phyloP scores from a whole-genome alignment of 139 green algal genomes.

The Chlamydomonas asymmetrica region DNA sequence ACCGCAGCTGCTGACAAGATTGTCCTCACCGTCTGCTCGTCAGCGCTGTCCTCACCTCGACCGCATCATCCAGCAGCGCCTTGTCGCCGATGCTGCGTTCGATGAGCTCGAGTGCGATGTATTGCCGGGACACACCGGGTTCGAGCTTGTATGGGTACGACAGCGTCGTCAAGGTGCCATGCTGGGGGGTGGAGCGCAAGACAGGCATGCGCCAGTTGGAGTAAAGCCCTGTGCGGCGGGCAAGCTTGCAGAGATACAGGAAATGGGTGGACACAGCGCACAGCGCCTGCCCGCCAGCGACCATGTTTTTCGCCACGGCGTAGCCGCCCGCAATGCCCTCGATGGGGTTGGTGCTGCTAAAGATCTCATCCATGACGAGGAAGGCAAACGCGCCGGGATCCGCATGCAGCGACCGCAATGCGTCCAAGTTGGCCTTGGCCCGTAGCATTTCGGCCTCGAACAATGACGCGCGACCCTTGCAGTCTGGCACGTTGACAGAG shows the following conservation, averaged over 20 bases:
- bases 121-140: not conserved
- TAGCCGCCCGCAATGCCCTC: constrained; percentile 10
- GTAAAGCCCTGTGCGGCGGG: no score
- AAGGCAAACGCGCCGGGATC: not conserved
- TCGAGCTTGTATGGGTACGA: not conserved
- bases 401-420: no score
- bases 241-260: not conserved
- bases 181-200: no score
- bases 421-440: not conserved
- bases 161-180: not conserved
- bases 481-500: constrained; percentile 19
- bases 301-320: not conserved
- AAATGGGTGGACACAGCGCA: not conserved
- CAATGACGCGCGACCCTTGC: not conserved
- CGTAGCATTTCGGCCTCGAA: constrained; percentile 31
- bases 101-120: not conserved
- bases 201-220: not conserved
- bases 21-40: no score
- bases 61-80: no score
- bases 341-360: constrained; percentile 26
- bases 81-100: no score
- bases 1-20: no score
- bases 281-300: no score
- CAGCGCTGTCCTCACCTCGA: no score
- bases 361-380: constrained; percentile 30